Conservation (phyloP, 2,329 filamentous ascomycete genomes). For the Metarhizium robertsii region DNA sequence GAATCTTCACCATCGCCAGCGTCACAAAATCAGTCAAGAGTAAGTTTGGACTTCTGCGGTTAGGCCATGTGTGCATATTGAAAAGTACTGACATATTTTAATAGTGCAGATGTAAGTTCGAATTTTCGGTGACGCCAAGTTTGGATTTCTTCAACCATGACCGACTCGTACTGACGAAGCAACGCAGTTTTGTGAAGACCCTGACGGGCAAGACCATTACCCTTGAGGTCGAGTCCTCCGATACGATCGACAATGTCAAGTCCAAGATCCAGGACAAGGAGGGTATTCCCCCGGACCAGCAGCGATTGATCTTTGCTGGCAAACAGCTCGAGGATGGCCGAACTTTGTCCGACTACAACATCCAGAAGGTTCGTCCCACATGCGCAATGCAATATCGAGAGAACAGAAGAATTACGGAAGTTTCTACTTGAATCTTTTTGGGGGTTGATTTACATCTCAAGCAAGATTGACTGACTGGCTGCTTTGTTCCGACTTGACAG, state of each 20-base stretch:
- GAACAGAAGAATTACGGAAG: not conserved
- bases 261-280: constrained; percentile 99
- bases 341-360: constrained; percentile 97
- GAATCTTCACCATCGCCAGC: constrained; percentile 32
- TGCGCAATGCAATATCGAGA: not conserved
- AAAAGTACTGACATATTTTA: constrained; percentile 36
- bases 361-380: constrained; percentile 72
- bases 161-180: constrained; percentile 19
- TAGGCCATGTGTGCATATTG: not conserved
- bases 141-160: not conserved
- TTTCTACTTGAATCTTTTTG: not conserved
- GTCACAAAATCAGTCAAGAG: constrained; percentile 48
- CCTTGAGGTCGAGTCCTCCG: constrained; percentile 96
- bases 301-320: constrained; percentile 97
- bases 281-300: constrained; percentile 95
- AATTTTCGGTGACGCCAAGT: constrained; percentile 10
- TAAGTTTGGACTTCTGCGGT: constrained; percentile 31
- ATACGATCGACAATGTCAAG: constrained; percentile 99
- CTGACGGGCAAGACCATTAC: constrained; percentile 99
- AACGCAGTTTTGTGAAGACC: constrained; percentile 94
- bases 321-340: constrained; percentile 99
- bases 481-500: constrained; percentile 32
- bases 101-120: constrained; percentile 82
- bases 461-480: not conserved
- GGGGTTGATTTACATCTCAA: not conserved